Evolutionary conservation across 306 rosid species (phyloP).

Genomic region (Rosa lucieae): DNA sequence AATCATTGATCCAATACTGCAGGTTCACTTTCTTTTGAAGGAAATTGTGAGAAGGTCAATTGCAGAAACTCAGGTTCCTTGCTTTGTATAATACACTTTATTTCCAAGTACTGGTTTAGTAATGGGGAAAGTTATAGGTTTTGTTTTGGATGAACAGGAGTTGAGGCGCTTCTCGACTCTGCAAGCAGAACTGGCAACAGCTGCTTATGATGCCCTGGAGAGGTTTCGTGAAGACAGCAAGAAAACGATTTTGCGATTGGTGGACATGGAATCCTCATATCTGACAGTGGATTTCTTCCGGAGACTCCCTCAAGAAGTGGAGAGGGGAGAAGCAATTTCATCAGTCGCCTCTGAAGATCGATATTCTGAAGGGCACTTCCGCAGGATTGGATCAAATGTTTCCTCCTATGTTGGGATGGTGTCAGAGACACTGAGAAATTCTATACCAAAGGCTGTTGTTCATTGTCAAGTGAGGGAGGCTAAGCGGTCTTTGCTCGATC

Average conservation of each 20-base stretch:
- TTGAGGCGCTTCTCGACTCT: conserved; percentile 49
- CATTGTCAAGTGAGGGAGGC: conserved; percentile 63
- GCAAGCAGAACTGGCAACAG: conserved; percentile 43
- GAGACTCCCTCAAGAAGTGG: conserved; percentile 44
- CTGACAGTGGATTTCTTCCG: conserved; percentile 50
- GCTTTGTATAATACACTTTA: conserved; percentile 9
- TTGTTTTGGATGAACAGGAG: conserved; percentile 40
- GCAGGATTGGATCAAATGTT: conserved; percentile 42
- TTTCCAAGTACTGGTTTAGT: neutral
- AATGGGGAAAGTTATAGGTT: neutral
- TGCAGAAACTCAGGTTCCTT: conserved; percentile 45
- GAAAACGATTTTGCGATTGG: conserved; percentile 45
- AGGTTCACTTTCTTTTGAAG: conserved; percentile 54
- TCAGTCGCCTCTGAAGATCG: conserved; percentile 27
- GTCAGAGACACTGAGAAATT: conserved; percentile 44
- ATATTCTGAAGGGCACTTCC: conserved; percentile 43
- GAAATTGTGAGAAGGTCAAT: conserved; percentile 50
- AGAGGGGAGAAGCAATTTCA: conserved; percentile 32
- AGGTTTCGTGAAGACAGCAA: conserved; percentile 51
- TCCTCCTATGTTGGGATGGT: conserved; percentile 47
- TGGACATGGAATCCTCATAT: conserved; percentile 54
- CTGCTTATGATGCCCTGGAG: conserved; percentile 50
- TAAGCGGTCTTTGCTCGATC: conserved; percentile 44
- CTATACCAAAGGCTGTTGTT: conserved; percentile 54
- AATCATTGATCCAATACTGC: conserved; percentile 16